A percentile compares a stretch with the other conserved stretches of the same genome.
phyloP scores from a whole-genome alignment of 169 alveolate species.

The Blepharisma undulans region DNA sequence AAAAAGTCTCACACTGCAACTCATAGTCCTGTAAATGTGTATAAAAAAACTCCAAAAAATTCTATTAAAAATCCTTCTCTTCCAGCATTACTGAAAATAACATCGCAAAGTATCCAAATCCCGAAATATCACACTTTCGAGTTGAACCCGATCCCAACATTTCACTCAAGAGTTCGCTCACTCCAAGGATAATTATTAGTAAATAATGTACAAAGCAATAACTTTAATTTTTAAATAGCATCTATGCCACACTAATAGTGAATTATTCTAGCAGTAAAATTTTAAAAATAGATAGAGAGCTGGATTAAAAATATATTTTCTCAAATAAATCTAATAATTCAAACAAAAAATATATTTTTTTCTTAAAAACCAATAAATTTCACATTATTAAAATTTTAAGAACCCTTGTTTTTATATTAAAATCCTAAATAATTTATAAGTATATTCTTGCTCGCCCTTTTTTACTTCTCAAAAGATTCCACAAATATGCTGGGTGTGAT shows the following conservation, averaged over 20 bases:
- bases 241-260: too few relatives aligned
- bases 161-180: not conserved
- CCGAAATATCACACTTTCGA: not conserved
- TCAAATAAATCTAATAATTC: too few relatives aligned
- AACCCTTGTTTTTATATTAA: too few relatives aligned
- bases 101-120: not conserved
- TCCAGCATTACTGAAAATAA: not conserved
- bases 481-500: not conserved
- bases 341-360: too few relatives aligned
- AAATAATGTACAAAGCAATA: not conserved
- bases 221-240: too few relatives aligned
- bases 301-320: too few relatives aligned
- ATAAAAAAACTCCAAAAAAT: not conserved
- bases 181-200: not conserved
- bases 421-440: not conserved
- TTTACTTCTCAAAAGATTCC: not conserved
- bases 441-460: not conserved
- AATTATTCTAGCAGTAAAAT: too few relatives aligned
- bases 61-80: not conserved
- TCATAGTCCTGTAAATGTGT: not conserved
- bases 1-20: not conserved
- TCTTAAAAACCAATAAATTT: too few relatives aligned
- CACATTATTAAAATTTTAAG: too few relatives aligned
- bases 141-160: not conserved
- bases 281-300: too few relatives aligned